Conservation (phyloP, 441 rosid genomes). For the Mallotus repandus region DNA sequence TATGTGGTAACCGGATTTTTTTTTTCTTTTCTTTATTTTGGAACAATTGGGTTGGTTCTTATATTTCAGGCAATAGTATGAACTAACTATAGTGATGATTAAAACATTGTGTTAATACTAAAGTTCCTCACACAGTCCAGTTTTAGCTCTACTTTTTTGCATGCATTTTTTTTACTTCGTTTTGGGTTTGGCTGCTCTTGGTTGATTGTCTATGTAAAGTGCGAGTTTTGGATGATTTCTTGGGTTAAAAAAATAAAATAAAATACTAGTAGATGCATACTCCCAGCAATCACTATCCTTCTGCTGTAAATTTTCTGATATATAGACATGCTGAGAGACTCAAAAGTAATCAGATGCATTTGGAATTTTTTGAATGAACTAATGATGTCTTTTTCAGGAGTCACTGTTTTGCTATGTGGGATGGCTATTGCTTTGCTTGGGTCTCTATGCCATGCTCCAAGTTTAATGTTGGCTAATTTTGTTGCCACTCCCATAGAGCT, state of each 20-base stretch:
- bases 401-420: slow-evolving; percentile 80
- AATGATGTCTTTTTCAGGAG: slow-evolving; percentile 44
- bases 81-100: background rate
- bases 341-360: too few species aligned
- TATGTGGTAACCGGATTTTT: slow-evolving; percentile 50
- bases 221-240: too few species aligned
- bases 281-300: background rate
- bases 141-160: too few species aligned
- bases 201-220: too few species aligned
- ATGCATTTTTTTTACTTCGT: too few species aligned
- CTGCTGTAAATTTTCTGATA: background rate
- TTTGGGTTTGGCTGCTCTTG: too few species aligned
- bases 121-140: background rate
- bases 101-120: background rate
- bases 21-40: too few species aligned
- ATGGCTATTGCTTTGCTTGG: slow-evolving; percentile 74
- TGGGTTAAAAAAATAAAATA: too few species aligned
- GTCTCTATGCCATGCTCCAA: slow-evolving; percentile 78
- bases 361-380: background rate
- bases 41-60: background rate
- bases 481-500: slow-evolving; percentile 81
- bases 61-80: background rate
- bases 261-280: background rate
- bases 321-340: background rate
- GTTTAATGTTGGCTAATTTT: slow-evolving; percentile 78